Conservation (phyloP, 1,139 yeast genomes). For the Magnusiomyces paraingens region DNA sequence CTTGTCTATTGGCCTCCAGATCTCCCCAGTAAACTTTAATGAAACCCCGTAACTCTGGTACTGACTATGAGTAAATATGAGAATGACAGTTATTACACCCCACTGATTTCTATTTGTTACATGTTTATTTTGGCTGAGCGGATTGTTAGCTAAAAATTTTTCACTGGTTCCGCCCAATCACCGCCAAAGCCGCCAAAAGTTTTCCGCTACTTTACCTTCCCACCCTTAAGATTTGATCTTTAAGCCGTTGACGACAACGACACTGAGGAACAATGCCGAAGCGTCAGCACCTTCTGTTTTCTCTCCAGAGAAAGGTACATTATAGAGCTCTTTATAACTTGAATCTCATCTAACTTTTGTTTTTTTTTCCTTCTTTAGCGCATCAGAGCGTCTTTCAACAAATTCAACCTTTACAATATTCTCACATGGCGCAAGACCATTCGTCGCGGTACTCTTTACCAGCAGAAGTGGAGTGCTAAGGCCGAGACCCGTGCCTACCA, state of each 20-base stretch:
- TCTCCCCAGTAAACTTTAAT: too few species aligned
- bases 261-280: slow-evolving; percentile 12
- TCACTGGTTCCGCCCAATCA: not conserved
- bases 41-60: too few species aligned
- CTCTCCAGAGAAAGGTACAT: slow-evolving; percentile 16
- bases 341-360: not conserved
- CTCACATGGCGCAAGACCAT: slow-evolving; percentile 39
- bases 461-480: slow-evolving; percentile 89
- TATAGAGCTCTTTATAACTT: slow-evolving; percentile 5
- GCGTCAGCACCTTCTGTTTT: slow-evolving; percentile 17
- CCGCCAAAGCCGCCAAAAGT: not conserved
- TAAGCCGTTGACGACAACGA: not conserved
- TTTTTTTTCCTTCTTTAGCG: slow-evolving; percentile 32
- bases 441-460: slow-evolving; percentile 61
- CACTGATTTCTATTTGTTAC: not conserved
- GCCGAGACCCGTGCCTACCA: slow-evolving; percentile 92
- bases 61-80: too few species aligned
- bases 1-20: too few species aligned
- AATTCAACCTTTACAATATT: slow-evolving; percentile 81
- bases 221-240: not conserved
- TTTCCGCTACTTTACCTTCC: not conserved
- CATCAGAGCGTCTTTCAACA: slow-evolving; percentile 88
- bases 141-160: too few species aligned
- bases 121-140: too few species aligned
- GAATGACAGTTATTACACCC: too few species aligned